A percentile compares a stretch with the other conserved stretches of the same genome.
Conservation (phyloP, 441 rosid species). For the Adansonia grandidieri region DNA sequence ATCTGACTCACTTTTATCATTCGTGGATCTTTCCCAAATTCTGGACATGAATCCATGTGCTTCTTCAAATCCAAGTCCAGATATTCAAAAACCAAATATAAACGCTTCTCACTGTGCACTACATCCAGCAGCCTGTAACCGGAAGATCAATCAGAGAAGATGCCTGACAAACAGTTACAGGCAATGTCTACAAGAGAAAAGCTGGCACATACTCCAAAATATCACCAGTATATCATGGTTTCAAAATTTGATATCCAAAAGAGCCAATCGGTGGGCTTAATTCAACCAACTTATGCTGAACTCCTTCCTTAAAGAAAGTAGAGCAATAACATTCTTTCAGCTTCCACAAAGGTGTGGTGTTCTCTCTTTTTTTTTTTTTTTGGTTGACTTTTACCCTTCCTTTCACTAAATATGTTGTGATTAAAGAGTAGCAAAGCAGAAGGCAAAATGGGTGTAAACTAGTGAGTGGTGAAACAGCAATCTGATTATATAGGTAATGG, state of each 20-base stretch:
- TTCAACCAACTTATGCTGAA: not conserved
- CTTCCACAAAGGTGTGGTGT: not conserved
- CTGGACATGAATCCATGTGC: constrained; percentile 94
- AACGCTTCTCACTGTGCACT: constrained; percentile 92
- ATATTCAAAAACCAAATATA: constrained; percentile 94
- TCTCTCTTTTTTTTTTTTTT: not conserved
- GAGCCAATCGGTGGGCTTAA: not conserved
- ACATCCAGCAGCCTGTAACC: constrained; percentile 94
- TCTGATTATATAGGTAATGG: not conserved
- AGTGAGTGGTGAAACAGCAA: constrained; percentile 2
- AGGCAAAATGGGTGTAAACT: not conserved
- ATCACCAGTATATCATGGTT: not conserved
- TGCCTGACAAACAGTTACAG: not conserved
- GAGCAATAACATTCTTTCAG: not conserved
- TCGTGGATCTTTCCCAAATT: constrained; percentile 81
- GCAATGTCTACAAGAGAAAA: constrained; percentile 8
- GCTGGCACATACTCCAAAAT: not conserved
- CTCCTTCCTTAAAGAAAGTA: not conserved
- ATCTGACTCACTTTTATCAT: constrained; percentile 70
- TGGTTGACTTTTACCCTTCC: not conserved
- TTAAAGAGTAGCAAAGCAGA: constrained; percentile 11
- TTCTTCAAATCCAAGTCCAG: constrained; percentile 97
- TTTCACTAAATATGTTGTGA: not conserved
- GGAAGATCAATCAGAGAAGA: constrained; percentile 26
- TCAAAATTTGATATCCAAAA: not conserved